Percentiles rank a stretch among this genome's conserved stretches.
Evolutionary conservation across 192 early-diverging fungal genomes (phyloP).

Genomic region (Geranomyces michiganensis): DNA sequence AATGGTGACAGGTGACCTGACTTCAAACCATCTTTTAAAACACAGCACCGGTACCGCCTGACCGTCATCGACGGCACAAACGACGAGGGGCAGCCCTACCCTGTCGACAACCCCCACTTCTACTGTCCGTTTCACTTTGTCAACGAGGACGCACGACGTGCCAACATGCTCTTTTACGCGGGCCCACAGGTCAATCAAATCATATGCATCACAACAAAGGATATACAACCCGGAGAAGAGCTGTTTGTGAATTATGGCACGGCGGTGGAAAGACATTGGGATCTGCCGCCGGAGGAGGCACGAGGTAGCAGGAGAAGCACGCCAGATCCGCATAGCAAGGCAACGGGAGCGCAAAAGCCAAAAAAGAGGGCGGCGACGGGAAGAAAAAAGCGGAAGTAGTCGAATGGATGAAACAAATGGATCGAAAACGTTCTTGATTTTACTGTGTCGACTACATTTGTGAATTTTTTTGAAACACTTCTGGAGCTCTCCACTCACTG

Average conservation of each 20-base stretch:
- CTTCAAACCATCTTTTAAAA: background rate
- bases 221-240: conserved; percentile 77
- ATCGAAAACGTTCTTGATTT: too few species aligned
- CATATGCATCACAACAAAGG: conserved; percentile 72
- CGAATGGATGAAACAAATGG: too few species aligned
- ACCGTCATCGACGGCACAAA: conserved; percentile 92
- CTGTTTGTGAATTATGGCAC: conserved; percentile 84
- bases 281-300: too few species aligned
- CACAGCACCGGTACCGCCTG: conserved; percentile 70
- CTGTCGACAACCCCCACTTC: conserved; percentile 52
- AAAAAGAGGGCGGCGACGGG: too few species aligned
- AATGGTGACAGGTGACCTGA: too few species aligned
- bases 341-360: too few species aligned
- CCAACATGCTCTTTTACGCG: conserved; percentile 77
- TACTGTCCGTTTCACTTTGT: conserved; percentile 91
- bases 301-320: too few species aligned
- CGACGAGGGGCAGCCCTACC: conserved; percentile 71
- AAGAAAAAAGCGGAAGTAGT: too few species aligned
- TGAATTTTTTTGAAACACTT: too few species aligned
- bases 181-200: conserved; percentile 85
- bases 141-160: conserved; percentile 71
- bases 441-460: too few species aligned
- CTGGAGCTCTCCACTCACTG: too few species aligned
- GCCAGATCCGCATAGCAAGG: too few species aligned
- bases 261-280: conserved; percentile 82